phyloP scores from a whole-genome alignment of 495 filamentous ascomycete species.

The Neurospora sp. region DNA sequence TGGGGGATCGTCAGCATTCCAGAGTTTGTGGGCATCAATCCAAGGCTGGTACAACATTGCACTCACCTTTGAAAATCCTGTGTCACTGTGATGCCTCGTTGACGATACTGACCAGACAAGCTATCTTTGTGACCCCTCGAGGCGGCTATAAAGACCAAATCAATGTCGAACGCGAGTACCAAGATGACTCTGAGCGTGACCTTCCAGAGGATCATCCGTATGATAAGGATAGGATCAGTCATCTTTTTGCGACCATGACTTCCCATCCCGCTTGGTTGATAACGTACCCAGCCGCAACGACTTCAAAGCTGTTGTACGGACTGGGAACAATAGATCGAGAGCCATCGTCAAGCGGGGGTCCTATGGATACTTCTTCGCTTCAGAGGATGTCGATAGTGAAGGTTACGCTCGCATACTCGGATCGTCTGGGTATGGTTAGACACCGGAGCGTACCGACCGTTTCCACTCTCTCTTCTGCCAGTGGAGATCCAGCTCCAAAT shows the following conservation, averaged over 20 bases:
- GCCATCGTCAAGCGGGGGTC: not conserved
- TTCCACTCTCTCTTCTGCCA: not conserved
- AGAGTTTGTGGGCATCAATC: not conserved
- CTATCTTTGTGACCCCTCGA: not conserved
- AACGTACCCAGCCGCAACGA: not conserved
- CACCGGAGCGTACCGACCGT: not conserved
- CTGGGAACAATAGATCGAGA: not conserved
- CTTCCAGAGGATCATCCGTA: not conserved
- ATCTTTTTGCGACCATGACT: not conserved
- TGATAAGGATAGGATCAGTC: not conserved
- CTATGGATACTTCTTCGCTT: not conserved
- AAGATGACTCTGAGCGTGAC: not conserved
- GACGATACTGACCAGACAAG: not conserved
- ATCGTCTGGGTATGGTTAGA: not conserved
- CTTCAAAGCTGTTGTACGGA: not conserved
- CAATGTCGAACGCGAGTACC: not conserved
- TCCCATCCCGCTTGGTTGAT: not conserved
- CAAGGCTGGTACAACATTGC: not conserved
- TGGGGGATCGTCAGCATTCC: not conserved
- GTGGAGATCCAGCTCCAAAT: not conserved
- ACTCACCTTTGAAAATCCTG: not conserved
- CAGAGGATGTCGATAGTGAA: not conserved
- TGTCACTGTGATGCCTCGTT: not conserved
- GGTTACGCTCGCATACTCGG: not conserved
- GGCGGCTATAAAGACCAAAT: not conserved